Base-by-base conservation (phyloP, 2,329 filamentous ascomycete species). In the Podosphaera fusca region DNA sequence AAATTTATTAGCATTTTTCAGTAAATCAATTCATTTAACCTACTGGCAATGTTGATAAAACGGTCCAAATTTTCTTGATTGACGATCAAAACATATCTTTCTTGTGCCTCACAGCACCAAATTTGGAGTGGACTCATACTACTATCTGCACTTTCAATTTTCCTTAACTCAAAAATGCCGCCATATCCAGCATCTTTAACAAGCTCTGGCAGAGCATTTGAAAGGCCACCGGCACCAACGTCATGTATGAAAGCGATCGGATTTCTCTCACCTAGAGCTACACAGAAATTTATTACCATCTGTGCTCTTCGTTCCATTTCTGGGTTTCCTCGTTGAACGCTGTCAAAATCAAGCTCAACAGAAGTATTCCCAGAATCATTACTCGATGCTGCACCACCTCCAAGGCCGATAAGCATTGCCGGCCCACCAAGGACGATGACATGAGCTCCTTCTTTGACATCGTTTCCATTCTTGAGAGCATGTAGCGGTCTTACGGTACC, bases 181-280 rank as follows among this genome's bases (percentile, higher is more conserved):
- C 92, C 92, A 56, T 87, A 84, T 0, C 87, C 87, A 53, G 90
- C 88, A 69, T 98, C 92, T 64, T 94, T 85, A 47, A 94, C 88
- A 53, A 95, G 75, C 68, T 95, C 88, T 7, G 90, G 88, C 14
- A 95, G 74, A 38, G 88, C 89, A 62, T 79, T 80, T 38, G 84
- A 88, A 36, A 89, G 73, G 59, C 92, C 92, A 65, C 92, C 92
- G 55, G 92, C 92, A 60, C 92, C 92, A 51, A 98, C 92, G 67
- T 98, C 92, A 68, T 98, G 92, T 61, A 98, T 96, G 72, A 96
- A 90, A 57, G 87, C 84, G 63, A 98, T 96, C 0, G 92, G 92
- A 67, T 85, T 96, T 61, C 87, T 75, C 3, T 81, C 73, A 14
- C 89, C 90, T 64, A 96, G 78, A 2, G 87, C 83, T 34, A 85